Evolutionary conservation across 371 early-diverging fungal species (phyloP), one percentile per base, ranked within the genome.

Genomic region (Mucor saturninus): DNA sequence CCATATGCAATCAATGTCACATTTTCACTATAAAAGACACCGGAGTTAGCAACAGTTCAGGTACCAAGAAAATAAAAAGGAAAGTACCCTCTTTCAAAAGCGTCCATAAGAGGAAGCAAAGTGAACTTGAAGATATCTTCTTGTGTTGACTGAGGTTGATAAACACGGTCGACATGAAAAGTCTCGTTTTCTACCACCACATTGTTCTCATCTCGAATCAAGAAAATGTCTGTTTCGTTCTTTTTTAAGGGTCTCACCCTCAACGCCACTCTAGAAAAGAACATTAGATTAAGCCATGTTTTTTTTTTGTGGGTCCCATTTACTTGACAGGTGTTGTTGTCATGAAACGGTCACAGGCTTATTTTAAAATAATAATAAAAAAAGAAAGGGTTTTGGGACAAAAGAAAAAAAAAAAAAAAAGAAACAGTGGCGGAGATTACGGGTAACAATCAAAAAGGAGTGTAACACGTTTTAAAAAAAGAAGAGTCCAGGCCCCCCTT

Each of bases 1-100:
- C 91, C 99, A 74, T 98, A 99, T 38, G 98, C 98, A 46, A 98
- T 85, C 39, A 93, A 87, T 21, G 91, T 95, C 59, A 83, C 91
- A 83, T 92, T 96, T 85, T 77, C 69, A 31, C 83, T 83, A 60
- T 10, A 31, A 14, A 50, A 29, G 66, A 38, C 40, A 54, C 60
- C 35, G 43, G 59, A 49, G 48, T 37, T 26, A 42, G 38, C 26
- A 31, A 53, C 32, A 32, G 13, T 56, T 53, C 54, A 58, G 61
- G 65, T 54, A 83, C 54, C 82, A 81, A 72, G 92, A 9, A 21
- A 54, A 37, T 50, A 43, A 53, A 54, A 54, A 21, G 15, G 32
- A 32, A 10, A 49, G 1, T 86, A 98, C 71, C 97, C 97, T 67
- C 93, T 91, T 38, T 89, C 67, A 64, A 94, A 93, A 45, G 86